Evolutionary conservation across 306 rosid genomes (phyloP).

Genomic region (Psophocarpus tetragonolobus): DNA sequence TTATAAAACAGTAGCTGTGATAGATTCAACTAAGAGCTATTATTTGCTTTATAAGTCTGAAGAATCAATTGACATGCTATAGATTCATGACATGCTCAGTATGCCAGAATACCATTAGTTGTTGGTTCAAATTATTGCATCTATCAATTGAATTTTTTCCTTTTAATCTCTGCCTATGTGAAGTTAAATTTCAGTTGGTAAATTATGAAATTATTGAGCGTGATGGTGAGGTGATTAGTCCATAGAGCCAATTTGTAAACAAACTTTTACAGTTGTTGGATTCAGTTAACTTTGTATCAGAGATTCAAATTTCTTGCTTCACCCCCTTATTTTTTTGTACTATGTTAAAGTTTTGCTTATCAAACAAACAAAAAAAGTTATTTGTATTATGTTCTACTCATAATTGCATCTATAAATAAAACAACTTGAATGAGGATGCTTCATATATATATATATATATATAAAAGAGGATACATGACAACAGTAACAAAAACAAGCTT

Average conservation of each 20-base stretch:
- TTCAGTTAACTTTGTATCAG: neutral
- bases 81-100: neutral
- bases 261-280: neutral
- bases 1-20: conserved; percentile 15
- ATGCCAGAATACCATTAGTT: conserved; percentile 1
- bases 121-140: neutral
- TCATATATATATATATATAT: no score
- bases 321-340: neutral
- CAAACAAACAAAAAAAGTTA: no score
- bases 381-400: neutral
- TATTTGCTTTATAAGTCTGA: neutral
- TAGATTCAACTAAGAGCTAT: neutral
- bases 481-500: no score
- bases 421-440: no score
- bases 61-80: neutral
- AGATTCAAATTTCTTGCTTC: neutral
- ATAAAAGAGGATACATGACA: no score
- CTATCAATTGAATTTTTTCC: conserved; percentile 3
- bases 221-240: conserved; percentile 8
- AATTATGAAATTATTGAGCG: neutral
- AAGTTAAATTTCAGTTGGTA: neutral
- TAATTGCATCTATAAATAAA: no score
- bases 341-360: no score
- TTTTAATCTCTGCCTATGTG: neutral
- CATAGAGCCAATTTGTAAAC: neutral